Evolutionary conservation across 208 protist species (phyloP).

Genomic region (Trypanosoma lewisi): DNA sequence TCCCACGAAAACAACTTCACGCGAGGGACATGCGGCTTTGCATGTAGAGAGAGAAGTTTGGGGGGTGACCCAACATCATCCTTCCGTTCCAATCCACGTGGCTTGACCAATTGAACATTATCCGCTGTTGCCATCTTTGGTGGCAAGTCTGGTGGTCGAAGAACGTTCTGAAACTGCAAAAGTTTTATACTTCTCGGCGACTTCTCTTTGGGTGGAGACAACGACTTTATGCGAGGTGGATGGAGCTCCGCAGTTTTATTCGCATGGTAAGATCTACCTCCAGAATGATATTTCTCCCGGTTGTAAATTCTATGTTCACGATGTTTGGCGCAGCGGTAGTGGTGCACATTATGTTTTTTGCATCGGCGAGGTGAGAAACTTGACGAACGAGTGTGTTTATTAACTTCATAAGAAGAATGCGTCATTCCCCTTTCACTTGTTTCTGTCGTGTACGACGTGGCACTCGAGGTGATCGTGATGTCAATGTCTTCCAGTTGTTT

Average conservation of each 20-base stretch:
- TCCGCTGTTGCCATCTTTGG: neutral
- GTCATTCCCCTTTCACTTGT: conserved; percentile 31
- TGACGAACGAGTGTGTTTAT: neutral
- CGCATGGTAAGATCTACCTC: neutral
- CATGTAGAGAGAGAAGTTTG: conserved; percentile 12
- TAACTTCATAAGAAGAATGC: neutral
- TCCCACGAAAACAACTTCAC: conserved; percentile 19
- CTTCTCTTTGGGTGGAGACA: conserved; percentile 11
- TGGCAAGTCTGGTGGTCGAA: conserved; percentile 41
- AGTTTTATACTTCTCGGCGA: conserved; percentile 12
- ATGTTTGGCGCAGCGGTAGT: conserved; percentile 30
- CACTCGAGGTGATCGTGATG: conserved; percentile 42
- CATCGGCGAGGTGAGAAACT: conserved; percentile 9
- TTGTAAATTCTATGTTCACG: neutral
- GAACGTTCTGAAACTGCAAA: conserved; percentile 32
- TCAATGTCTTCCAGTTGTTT: conserved; percentile 27
- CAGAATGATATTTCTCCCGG: neutral
- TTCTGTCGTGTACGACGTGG: conserved; percentile 68
- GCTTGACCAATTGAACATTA: neutral
- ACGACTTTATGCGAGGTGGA: conserved; percentile 5
- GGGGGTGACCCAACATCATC: conserved; percentile 7
- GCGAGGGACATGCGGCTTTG: conserved; percentile 12
- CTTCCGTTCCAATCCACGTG: neutral
- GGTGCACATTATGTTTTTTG: conserved; percentile 14
- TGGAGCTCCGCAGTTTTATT: neutral